Conservation (phyloP, 345 rosid species). For the Eucalyptus sp. region DNA sequence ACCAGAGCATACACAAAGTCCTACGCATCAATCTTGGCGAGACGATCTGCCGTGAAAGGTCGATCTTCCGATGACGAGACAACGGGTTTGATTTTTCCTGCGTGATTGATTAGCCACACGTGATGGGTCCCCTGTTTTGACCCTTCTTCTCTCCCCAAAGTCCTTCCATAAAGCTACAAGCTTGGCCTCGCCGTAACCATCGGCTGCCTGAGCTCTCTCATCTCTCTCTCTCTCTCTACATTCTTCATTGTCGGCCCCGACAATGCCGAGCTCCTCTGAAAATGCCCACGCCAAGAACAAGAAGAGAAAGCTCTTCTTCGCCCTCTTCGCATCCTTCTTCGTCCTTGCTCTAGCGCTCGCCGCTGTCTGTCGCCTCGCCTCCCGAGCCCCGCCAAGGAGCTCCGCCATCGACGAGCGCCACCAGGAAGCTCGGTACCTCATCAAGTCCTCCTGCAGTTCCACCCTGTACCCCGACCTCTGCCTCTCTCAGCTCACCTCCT, state of each 20-base stretch:
- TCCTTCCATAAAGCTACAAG: neutral
- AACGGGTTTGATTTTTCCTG: neutral
- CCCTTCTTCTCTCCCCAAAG: neutral
- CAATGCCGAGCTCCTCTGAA: neutral
- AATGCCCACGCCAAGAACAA: neutral
- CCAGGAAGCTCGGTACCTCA: constrained; percentile 6
- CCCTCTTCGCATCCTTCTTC: constrained; percentile 8
- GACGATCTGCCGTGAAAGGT: neutral
- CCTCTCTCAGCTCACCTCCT: constrained; percentile 29
- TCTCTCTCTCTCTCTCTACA: neutral
- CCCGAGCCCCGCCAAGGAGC: neutral
- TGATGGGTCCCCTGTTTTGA: neutral
- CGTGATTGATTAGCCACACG: neutral
- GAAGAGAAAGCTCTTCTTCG: constrained; percentile 7
- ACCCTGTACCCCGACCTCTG: constrained; percentile 50
- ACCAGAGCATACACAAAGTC: neutral
- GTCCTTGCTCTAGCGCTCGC: neutral
- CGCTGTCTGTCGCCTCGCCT: neutral
- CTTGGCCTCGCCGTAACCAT: neutral
- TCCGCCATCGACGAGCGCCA: neutral
- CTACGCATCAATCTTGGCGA: neutral
- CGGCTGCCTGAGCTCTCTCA: neutral
- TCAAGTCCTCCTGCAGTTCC: constrained; percentile 40
- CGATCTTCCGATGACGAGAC: neutral
- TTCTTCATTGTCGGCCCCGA: neutral